These are phyloP conservation scores for Fermentozyma sake DNA, from an alignment of 1,139 yeast genomes.

Conservation along the genomic window DNA sequence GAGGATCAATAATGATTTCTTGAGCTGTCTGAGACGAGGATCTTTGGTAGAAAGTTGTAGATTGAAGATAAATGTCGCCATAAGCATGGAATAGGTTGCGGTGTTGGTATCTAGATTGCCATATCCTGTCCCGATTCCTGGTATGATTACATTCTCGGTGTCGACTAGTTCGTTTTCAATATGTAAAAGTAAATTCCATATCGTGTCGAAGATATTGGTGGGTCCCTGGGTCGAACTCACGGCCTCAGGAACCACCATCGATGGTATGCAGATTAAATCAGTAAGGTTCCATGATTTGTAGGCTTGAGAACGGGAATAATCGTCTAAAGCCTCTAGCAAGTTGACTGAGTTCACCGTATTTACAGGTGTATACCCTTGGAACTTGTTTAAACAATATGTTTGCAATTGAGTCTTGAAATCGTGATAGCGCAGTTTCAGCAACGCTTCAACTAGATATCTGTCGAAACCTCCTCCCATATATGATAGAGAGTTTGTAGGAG, in stretches of 20 bases:
- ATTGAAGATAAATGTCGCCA: conserved; percentile 16
- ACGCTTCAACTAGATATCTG: conserved; percentile 15
- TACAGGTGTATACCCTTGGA: conserved; percentile 18
- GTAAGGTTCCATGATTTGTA: conserved; percentile 4
- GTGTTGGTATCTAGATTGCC: conserved; percentile 16
- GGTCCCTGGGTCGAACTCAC: conserved; percentile 2
- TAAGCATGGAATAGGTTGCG: conserved; percentile 18
- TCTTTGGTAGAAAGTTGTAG: conserved; percentile 7
- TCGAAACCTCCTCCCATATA: conserved; percentile 30
- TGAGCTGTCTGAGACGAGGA: conserved; percentile 5
- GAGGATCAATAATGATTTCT: conserved; percentile 14
- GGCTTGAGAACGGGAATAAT: conserved; percentile 3
- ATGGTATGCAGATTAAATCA: conserved; percentile 7
- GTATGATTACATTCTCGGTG: conserved; percentile 16
- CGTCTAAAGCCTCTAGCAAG: conserved; percentile 12
- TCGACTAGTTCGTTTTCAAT: conserved; percentile 1
- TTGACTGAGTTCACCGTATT: conserved; percentile 12
- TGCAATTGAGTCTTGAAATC: conserved; percentile 14
- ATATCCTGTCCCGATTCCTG: conserved; percentile 27
- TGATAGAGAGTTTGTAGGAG: conserved; percentile 23
- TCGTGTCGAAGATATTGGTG: conserved; percentile 11
- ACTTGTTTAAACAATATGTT: conserved; percentile 8
- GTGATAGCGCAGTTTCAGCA: conserved; percentile 10
- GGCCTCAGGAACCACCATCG: conserved; percentile 13
- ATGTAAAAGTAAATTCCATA: conserved; percentile 19